These are phyloP conservation scores for Verticillium alfalfae DNA, from an alignment of 2,329 filamentous ascomycete genomes.

Conservation along the genomic window DNA sequence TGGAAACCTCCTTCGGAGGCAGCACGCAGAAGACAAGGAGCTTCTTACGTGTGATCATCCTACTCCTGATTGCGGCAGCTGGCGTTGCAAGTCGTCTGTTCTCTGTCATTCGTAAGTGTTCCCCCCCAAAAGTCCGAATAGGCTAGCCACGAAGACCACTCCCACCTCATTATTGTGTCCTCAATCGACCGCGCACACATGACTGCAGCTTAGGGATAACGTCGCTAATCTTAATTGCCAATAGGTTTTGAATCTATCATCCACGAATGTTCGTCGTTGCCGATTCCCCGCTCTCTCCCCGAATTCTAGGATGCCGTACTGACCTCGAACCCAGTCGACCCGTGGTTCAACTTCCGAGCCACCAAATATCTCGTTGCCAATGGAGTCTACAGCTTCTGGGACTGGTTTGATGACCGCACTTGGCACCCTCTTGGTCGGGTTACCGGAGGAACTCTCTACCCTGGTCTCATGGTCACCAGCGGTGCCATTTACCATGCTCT, in stretches of 20 bases:
- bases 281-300: conserved; percentile 4
- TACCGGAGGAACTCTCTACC: conserved; percentile 97
- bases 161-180: neutral
- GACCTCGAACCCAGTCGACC: conserved; percentile 66
- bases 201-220: neutral
- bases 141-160: neutral
- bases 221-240: neutral
- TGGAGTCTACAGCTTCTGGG: conserved; percentile 99
- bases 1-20: conserved; percentile 65
- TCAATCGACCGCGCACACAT: neutral
- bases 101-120: conserved; percentile 85
- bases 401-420: conserved; percentile 99
- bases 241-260: conserved; percentile 97
- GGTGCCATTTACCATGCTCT: conserved; percentile 94
- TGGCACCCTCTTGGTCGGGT: conserved; percentile 98
- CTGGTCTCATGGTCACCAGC: conserved; percentile 98
- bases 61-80: conserved; percentile 83
- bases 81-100: conserved; percentile 92
- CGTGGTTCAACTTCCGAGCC: conserved; percentile 99
- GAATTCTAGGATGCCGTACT: conserved; percentile 9
- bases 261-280: conserved; percentile 79
- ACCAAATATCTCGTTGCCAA: conserved; percentile 96
- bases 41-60: conserved; percentile 82
- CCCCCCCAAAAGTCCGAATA: conserved; percentile 1
- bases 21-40: conserved; percentile 78